Percentiles rank a stretch among this genome's conserved stretches.
These are phyloP conservation scores for Fusarium kyushuense DNA, from an alignment of 2,329 filamentous ascomycete genomes.

Conservation along the genomic window DNA sequence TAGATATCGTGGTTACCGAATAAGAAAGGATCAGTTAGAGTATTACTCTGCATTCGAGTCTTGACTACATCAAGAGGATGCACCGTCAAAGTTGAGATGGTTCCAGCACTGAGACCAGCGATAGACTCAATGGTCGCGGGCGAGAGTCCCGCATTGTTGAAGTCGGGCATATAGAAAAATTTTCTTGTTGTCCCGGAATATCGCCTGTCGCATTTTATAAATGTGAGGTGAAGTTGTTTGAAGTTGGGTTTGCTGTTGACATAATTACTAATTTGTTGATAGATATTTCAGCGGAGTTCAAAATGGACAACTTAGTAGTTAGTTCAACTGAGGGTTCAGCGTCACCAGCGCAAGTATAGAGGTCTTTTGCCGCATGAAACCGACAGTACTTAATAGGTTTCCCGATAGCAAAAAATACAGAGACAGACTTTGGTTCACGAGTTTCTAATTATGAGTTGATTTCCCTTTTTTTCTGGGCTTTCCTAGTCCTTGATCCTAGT, in stretches of 20 bases:
- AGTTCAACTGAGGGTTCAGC: slow-evolving; percentile 35
- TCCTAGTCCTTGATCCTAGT: slow-evolving; percentile 26
- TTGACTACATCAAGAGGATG: slow-evolving; percentile 97
- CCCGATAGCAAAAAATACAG: neutral
- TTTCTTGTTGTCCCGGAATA: slow-evolving; percentile 9
- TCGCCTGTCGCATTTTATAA: slow-evolving; percentile 46
- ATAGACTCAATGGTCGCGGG: slow-evolving; percentile 86
- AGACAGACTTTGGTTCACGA: neutral
- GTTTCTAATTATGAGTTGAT: slow-evolving; percentile 43
- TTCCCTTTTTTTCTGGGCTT: slow-evolving; percentile 27
- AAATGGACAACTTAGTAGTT: slow-evolving; percentile 20
- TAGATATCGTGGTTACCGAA: neutral
- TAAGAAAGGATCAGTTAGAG: neutral
- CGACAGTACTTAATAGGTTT: neutral
- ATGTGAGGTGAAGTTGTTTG: slow-evolving; percentile 1
- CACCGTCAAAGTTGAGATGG: slow-evolving; percentile 85
- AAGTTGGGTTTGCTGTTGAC: slow-evolving; percentile 8
- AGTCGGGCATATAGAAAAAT: slow-evolving; percentile 58
- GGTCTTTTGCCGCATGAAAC: slow-evolving; percentile 27
- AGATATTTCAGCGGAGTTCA: slow-evolving; percentile 36
- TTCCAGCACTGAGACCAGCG: slow-evolving; percentile 89
- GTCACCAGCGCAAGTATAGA: slow-evolving; percentile 27
- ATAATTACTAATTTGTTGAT: slow-evolving; percentile 24
- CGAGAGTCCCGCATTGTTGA: slow-evolving; percentile 71
- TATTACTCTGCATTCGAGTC: slow-evolving; percentile 88